Evolutionary conservation across 768 basidiomycete genomes (phyloP), one percentile per base, ranked within the genome.

Genomic region (Russula brevipes): DNA sequence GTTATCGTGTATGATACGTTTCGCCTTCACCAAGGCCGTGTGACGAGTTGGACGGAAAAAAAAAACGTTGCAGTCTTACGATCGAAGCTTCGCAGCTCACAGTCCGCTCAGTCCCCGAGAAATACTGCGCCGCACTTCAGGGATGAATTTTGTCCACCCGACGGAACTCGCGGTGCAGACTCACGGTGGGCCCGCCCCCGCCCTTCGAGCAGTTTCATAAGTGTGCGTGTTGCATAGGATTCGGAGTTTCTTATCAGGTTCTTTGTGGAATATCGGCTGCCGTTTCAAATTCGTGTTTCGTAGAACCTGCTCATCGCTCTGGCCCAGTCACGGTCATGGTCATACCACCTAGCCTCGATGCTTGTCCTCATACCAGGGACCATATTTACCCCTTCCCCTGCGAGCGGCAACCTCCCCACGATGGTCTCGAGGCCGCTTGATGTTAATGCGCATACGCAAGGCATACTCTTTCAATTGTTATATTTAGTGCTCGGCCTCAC

Each of bases 1-100:
- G 31, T 38, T 58, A 19, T 41, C 45, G 30, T 59, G 62, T 63
- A 63, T 57, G 57, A 63, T 63, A 58, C 42, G 30, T 39, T 51
- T 39, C 36, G n/a, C 61, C 57, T 47, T 53, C 36, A 6, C 31
- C 50, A 35, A 24, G 42, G 42, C 10, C 39, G 24, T 51, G 36
- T 58, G 33, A 35, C 44, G 44, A 51, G 33, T 49, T 53, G 45
- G 30, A 52, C 7, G 62, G 24, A 24, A 24, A 24, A 24, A 24
- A 24, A 39, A 35, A 44, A 19, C 44, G 42, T 56, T 41, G 41
- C 38, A 11, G 60, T 41, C 19, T 50, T 41, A 49, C 19, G 30
- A 36, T 24, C 14, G 41, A 38, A 17, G 31, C 7, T n/a, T 24
- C 30, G 39, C n/a, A 5, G 31, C 4, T 42, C 41, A 42, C 41